Evolutionary conservation across 441 rosid species (phyloP).

Genomic region (Gossypium trilobum): DNA sequence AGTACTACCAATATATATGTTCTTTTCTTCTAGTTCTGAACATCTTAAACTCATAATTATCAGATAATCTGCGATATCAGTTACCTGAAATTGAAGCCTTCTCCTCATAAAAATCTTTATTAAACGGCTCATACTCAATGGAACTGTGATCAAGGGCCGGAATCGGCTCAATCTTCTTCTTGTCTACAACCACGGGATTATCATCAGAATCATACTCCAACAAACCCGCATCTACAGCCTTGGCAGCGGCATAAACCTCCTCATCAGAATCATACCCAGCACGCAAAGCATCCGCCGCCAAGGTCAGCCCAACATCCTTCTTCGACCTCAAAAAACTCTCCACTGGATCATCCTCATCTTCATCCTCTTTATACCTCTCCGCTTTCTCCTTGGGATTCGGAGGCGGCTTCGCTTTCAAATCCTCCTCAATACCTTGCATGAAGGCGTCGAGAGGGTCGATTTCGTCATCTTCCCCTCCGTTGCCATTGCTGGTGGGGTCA

Average conservation of each 20-base stretch:
- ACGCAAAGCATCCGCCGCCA: constrained; percentile 75
- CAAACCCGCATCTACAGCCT: constrained; percentile 88
- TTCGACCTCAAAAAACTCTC: constrained; percentile 75
- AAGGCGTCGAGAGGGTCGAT: constrained; percentile 91
- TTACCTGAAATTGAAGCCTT: neutral
- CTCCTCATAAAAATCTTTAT: constrained; percentile 4
- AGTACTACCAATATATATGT: neutral
- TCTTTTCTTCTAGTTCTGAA: neutral
- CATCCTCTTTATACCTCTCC: constrained; percentile 68
- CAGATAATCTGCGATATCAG: neutral
- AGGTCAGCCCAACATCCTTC: constrained; percentile 73
- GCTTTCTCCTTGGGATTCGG: constrained; percentile 58
- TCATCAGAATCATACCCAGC: constrained; percentile 93
- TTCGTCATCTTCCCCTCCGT: constrained; percentile 43
- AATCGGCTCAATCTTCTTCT: constrained; percentile 82
- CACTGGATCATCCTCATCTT: constrained; percentile 76
- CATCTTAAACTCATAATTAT: neutral
- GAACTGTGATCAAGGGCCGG: constrained; percentile 15
- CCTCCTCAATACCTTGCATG: constrained; percentile 89
- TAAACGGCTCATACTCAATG: constrained; percentile 2
- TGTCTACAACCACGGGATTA: constrained; percentile 72
- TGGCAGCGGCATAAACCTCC: constrained; percentile 92
- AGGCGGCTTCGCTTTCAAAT: constrained; percentile 66
- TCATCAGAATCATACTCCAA: constrained; percentile 89
- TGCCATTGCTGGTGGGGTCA: constrained; percentile 9